Base-by-base conservation (phyloP, 768 basidiomycete genomes). In the Dioszegia aurantiaca region DNA sequence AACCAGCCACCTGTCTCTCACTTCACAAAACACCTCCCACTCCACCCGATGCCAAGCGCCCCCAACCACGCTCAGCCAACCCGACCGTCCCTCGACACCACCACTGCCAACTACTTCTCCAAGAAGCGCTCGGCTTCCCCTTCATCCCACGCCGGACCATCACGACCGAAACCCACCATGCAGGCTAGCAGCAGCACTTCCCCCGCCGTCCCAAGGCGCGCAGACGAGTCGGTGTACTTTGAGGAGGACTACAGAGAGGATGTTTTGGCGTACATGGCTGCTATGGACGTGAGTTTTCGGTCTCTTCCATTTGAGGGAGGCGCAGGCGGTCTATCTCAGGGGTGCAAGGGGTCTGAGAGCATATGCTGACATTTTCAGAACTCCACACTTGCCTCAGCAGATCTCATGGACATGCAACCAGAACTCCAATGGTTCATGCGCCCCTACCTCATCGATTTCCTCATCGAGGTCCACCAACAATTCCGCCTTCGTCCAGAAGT, bases 401-500 rank as follows among this genome's bases (percentile, higher is more conserved):
- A 91, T 63, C 90, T 91, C 49, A 99, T 99, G 90, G 95, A 99
- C 77, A 90, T 93, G 79, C 95, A 99, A 75, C 94, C 95, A 31
- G 95, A 99, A 78, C 91, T 99, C 73, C 83, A 87, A 69, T 98
- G 95, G 95, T 90, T 93, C 78, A 99, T 99, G 95, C 90, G 95
- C 36, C 90, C 90, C 31, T 94, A 89, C 80, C 86, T 99, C 43
- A 90, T 98, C 75, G 95, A 99, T 77, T 99, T 99, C 79, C 85
- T 99, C 74, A 89, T 99, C 74, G 95, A 99, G 78, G 89, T 98
- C 62, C 95, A 99, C 78, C 91, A 94, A 75, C 91, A 90, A 62
- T 94, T 95, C 80, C 88, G 92, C 48, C 85, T 99, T 52, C 91
- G 95, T 41, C 95, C 95, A 11, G 95, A 99, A 81, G 98, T 95